phyloP scores from a whole-genome alignment of 1,139 yeast species.

The Magnusiomyces sp. region DNA sequence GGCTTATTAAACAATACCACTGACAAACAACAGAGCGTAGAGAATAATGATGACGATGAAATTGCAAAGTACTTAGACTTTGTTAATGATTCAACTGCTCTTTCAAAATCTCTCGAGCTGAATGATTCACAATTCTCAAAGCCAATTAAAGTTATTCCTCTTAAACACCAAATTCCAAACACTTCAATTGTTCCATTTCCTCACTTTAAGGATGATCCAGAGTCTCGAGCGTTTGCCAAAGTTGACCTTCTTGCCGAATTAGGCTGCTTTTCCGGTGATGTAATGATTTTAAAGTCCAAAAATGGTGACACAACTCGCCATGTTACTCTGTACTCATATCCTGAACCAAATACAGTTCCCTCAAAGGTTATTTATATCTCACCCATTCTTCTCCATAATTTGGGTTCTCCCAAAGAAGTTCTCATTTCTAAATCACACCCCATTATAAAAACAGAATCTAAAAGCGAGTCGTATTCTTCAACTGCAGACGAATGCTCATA shows the following conservation, averaged over 20 bases:
- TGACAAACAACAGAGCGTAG: background rate
- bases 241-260: constrained; percentile 46
- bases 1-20: too few relatives aligned
- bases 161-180: constrained; percentile 19
- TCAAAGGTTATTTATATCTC: constrained; percentile 45
- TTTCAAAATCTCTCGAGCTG: constrained; percentile 3
- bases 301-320: constrained; percentile 23
- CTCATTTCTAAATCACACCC: constrained; percentile 26
- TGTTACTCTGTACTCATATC: constrained; percentile 48
- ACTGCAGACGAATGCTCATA: background rate
- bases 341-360: constrained; percentile 50
- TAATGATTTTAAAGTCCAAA: constrained; percentile 30
- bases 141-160: constrained; percentile 18
- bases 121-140: constrained; percentile 5
- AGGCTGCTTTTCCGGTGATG: constrained; percentile 65
- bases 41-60: too few relatives aligned
- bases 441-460: too few relatives aligned
- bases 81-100: constrained; percentile 9
- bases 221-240: constrained; percentile 45
- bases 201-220: constrained; percentile 33
- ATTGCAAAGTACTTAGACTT: constrained; percentile 24
- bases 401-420: constrained; percentile 34
- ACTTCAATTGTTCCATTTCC: constrained; percentile 26
- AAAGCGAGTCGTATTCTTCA: constrained; percentile 11
- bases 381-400: constrained; percentile 53